Evolutionary conservation across 2,329 filamentous ascomycete genomes (phyloP), one percentile per base, ranked within the genome.

Genomic region (Arthrobotrys entomopaga): DNA sequence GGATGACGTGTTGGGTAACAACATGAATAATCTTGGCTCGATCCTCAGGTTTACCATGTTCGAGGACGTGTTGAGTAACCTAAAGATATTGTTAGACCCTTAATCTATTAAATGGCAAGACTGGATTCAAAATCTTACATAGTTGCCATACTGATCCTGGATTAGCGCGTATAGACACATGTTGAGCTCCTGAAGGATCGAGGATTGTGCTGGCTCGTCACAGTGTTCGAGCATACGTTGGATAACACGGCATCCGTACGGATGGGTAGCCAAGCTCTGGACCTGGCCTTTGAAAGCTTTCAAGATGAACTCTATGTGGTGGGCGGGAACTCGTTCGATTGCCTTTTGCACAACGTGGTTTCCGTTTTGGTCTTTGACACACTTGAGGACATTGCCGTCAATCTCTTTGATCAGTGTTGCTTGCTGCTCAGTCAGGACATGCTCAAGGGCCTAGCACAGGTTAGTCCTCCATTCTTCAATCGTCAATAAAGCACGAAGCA

Each of bases 331-430:
- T 78, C 90, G 85, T 79, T 95, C 90, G 72, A 99, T 93, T 8
- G 94, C 90, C 81, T 96, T 97, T 79, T 98, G 95, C 16, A 99
- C 89, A 26, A 99, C 95, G 77, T 99, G 95, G 81, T 99, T 99
- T 64, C 94, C 95, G 78, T 97, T 95, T 80, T 92, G 88, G 78
- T 97, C 91, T 78, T 89, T 90, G 76, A 96, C 90, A 66, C 94
- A 91, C 71, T 87, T 87, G 64, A 94, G 81, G 3, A 97, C 88
- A 64, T 93, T 86, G 24, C 86, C 84, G 80, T 93, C 89, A 0
- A 98, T 86, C 81, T 98, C 95, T 78, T 89, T 89, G 29, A 96
- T 90, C 78, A 97, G 87, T 65, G 88, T 87, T 10, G 89, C 89
- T 84, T 97, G 93, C 80, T 98, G 93, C 77, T 97, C 93, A n/a